These are phyloP conservation scores for Boletus bicolor DNA, from an alignment of 768 basidiomycete species.

Conservation along the genomic window DNA sequence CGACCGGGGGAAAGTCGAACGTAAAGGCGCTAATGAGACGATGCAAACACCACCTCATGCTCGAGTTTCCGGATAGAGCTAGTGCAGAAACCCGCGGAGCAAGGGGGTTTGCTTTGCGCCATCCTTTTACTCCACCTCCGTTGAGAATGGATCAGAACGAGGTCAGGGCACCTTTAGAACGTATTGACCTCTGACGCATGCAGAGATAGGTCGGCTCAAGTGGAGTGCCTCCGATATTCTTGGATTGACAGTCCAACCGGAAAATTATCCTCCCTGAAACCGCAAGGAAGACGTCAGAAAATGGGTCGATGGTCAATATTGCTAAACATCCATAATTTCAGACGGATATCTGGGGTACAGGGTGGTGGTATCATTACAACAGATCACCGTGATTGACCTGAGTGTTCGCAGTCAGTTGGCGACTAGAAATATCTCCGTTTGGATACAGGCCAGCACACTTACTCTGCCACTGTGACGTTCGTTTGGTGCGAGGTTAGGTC, in stretches of 20 bases:
- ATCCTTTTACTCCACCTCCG: not conserved
- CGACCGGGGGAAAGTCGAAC: not conserved
- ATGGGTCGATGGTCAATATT: not conserved
- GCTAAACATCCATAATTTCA: slow-evolving; percentile 1
- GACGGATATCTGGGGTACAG: slow-evolving; percentile 16
- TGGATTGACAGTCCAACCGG: not conserved
- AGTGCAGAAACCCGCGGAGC: not conserved
- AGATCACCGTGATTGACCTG: slow-evolving; percentile 9
- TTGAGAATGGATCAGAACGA: not conserved
- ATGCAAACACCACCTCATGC: not conserved
- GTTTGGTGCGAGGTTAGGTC: not conserved
- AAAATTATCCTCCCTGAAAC: slow-evolving; percentile 2
- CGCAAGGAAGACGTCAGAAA: slow-evolving; percentile 3
- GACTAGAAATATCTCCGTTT: not conserved
- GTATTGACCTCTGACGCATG: slow-evolving; percentile 1
- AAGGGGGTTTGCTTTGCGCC: not conserved
- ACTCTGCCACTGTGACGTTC: not conserved
- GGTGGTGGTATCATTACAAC: slow-evolving; percentile 8
- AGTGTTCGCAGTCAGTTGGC: slow-evolving; percentile 6
- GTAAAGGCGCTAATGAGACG: not conserved
- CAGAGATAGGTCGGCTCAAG: not conserved
- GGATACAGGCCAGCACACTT: not conserved
- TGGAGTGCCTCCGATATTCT: slow-evolving; percentile 1
- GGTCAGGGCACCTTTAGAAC: not conserved
- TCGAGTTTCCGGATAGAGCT: not conserved